These are phyloP conservation scores for Pseudogymnoascus verrucosus DNA, from an alignment of 2,329 filamentous ascomycete genomes.

Conservation along the genomic window DNA sequence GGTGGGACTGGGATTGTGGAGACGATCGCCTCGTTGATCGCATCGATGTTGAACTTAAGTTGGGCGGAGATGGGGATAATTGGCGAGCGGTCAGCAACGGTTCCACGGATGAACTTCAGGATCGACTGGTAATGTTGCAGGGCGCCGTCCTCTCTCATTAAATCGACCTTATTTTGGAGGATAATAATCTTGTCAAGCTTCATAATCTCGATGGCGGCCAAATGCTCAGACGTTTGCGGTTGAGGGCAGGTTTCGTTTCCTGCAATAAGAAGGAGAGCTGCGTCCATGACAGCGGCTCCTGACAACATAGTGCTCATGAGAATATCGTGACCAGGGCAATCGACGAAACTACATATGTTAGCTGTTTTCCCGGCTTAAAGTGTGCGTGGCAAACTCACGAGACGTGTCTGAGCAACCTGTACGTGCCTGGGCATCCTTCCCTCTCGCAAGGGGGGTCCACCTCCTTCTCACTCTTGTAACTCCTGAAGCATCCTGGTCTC, in stretches of 20 bases:
- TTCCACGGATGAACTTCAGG: slow-evolving; percentile 95
- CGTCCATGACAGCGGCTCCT: slow-evolving; percentile 98
- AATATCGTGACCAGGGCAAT: slow-evolving; percentile 99
- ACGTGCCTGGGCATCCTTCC: slow-evolving; percentile 80
- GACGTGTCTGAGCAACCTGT: slow-evolving; percentile 82
- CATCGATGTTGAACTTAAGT: slow-evolving; percentile 99
- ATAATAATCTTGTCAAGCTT: slow-evolving; percentile 99
- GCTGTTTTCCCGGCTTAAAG: slow-evolving; percentile 12
- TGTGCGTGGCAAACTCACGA: slow-evolving; percentile 53
- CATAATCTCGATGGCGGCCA: slow-evolving; percentile 99
- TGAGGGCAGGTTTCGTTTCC: slow-evolving; percentile 98
- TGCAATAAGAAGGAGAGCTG: slow-evolving; percentile 88
- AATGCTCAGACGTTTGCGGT: slow-evolving; percentile 95
- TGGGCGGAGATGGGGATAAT: slow-evolving; percentile 97
- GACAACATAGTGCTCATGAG: slow-evolving; percentile 99
- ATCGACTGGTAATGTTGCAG: slow-evolving; percentile 95
- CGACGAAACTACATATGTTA: slow-evolving; percentile 65
- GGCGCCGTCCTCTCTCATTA: slow-evolving; percentile 94
- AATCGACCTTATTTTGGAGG: slow-evolving; percentile 97
- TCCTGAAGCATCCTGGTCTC: slow-evolving; percentile 88
- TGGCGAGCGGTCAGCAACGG: slow-evolving; percentile 86
- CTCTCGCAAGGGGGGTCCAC: slow-evolving; percentile 93
- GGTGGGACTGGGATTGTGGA: slow-evolving; percentile 88
- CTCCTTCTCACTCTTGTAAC: slow-evolving; percentile 98
- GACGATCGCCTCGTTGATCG: slow-evolving; percentile 92